Evolutionary conservation across 2,329 filamentous ascomycete species (phyloP).

Genomic region (Phyllosticta citribraziliensis): DNA sequence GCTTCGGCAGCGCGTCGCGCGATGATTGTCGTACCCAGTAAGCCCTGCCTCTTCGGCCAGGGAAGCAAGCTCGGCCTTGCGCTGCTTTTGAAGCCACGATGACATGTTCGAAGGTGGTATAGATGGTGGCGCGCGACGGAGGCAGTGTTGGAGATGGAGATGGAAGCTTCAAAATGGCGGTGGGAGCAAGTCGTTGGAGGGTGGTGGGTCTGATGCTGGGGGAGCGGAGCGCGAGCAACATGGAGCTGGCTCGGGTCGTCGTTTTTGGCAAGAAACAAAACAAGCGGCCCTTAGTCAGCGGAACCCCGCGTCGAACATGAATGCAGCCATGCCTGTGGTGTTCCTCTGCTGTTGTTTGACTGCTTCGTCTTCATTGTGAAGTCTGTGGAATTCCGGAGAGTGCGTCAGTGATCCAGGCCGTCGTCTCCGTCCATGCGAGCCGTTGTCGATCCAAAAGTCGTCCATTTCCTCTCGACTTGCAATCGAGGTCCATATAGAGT

Average conservation of each 20-base stretch:
- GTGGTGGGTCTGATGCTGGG: background rate
- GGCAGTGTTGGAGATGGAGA: slow-evolving; percentile 7
- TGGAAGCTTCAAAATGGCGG: background rate
- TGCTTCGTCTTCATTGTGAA: background rate
- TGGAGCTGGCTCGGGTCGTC: background rate
- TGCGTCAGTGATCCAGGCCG: background rate
- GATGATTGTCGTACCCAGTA: slow-evolving; percentile 52
- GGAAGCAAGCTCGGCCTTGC: slow-evolving; percentile 69
- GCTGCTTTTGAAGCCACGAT: slow-evolving; percentile 69
- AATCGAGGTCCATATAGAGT: background rate
- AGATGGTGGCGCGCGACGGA: slow-evolving; percentile 1
- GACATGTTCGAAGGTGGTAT: slow-evolving; percentile 45
- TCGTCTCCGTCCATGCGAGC: background rate
- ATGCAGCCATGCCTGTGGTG: background rate
- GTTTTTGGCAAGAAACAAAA: slow-evolving; percentile 4
- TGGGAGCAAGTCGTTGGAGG: slow-evolving; percentile 2
- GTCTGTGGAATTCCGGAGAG: background rate
- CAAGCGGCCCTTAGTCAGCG: background rate
- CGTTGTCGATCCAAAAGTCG: background rate
- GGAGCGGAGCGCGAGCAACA: background rate
- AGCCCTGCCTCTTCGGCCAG: slow-evolving; percentile 63
- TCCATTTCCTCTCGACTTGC: background rate
- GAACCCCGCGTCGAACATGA: background rate
- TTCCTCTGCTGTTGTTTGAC: background rate
- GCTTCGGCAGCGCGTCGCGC: background rate